phyloP scores from a whole-genome alignment of 352 stramenopile genomes.

The Globisporangium uncinulatum region DNA sequence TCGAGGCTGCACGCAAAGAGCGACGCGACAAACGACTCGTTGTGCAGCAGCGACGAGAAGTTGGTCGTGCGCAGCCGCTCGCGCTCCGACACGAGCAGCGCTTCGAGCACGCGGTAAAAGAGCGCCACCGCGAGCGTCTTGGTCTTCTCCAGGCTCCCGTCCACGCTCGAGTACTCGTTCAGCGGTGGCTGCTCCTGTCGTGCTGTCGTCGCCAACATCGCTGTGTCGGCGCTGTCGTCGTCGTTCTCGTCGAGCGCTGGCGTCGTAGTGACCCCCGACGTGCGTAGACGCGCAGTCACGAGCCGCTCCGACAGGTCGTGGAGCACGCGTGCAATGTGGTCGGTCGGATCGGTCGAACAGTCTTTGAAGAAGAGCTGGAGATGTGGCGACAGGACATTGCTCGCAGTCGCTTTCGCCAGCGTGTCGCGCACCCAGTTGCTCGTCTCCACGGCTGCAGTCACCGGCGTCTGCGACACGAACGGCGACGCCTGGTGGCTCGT shows the following conservation, averaged over 20 bases:
- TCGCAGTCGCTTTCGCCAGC: constrained; percentile 15
- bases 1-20: constrained; percentile 83
- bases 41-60: constrained; percentile 77
- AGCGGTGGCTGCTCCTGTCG: not conserved
- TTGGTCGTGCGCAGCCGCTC: constrained; percentile 62
- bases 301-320: constrained; percentile 45
- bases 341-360: constrained; percentile 45
- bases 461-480: constrained; percentile 51
- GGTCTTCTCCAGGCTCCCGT: constrained; percentile 73
- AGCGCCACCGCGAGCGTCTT: constrained; percentile 59
- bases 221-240: not conserved
- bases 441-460: constrained; percentile 76
- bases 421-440: constrained; percentile 79
- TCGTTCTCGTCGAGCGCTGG: constrained; percentile 9
- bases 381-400: constrained; percentile 32
- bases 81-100: constrained; percentile 61
- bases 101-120: constrained; percentile 80
- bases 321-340: constrained; percentile 46
- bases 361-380: constrained; percentile 58
- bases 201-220: too few relatives aligned
- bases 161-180: constrained; percentile 39
- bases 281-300: constrained; percentile 29
- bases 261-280: not conserved
- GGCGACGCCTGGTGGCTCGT: constrained; percentile 36
- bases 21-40: constrained; percentile 69